These are phyloP conservation scores for Hericium coralloides DNA, from an alignment of 768 basidiomycete genomes.

Conservation along the genomic window DNA sequence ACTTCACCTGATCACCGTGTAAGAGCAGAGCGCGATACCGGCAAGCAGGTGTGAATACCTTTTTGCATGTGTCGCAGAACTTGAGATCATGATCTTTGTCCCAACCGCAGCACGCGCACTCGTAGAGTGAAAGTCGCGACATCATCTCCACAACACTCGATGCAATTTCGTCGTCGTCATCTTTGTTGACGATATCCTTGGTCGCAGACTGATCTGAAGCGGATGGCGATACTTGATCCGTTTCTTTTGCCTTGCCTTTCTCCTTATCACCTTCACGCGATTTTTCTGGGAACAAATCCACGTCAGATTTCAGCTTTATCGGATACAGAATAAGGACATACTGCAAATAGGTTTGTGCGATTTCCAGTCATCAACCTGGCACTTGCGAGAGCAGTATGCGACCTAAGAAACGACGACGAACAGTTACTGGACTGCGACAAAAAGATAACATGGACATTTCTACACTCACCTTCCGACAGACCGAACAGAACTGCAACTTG, in stretches of 20 bases:
- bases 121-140: too few relatives aligned
- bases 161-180: too few relatives aligned
- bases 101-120: neutral
- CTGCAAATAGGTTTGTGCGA: neutral
- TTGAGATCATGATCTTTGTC: neutral
- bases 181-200: too few relatives aligned
- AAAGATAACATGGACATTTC: neutral
- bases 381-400: neutral
- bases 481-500: neutral
- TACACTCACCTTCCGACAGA: neutral
- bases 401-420: neutral
- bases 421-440: neutral
- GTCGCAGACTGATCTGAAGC: too few relatives aligned
- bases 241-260: too few relatives aligned
- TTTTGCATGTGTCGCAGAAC: neutral
- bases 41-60: neutral
- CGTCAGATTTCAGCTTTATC: too few relatives aligned
- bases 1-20: neutral
- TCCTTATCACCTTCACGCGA: too few relatives aligned
- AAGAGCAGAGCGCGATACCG: neutral
- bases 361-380: neutral
- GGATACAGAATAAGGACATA: neutral
- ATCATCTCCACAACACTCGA: too few relatives aligned
- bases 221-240: too few relatives aligned
- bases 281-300: too few relatives aligned